Evolutionary conservation across 2,329 filamentous ascomycete species (phyloP).

Genomic region (Stachybotrys echinatus): DNA sequence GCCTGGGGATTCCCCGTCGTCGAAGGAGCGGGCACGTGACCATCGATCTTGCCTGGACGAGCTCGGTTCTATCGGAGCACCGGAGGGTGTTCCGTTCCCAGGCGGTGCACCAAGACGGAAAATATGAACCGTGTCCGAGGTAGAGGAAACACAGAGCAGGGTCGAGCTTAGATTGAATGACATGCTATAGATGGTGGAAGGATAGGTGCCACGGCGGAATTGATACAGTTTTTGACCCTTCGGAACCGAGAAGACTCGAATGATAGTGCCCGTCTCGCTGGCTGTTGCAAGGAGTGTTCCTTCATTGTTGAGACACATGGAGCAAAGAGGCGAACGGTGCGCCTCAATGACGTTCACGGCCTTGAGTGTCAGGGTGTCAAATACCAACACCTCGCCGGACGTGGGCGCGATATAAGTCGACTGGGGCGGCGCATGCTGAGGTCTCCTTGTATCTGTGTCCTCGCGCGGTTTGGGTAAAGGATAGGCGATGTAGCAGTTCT

Average conservation of each 20-base stretch:
- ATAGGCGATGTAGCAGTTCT: constrained; percentile 93
- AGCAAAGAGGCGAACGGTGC: constrained; percentile 85
- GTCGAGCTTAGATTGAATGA: constrained; percentile 95
- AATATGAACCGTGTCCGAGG: constrained; percentile 93
- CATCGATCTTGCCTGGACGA: constrained; percentile 46
- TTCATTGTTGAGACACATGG: constrained; percentile 86
- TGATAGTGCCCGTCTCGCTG: constrained; percentile 96
- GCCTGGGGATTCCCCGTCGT: constrained; percentile 32
- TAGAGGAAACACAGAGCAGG: constrained; percentile 89
- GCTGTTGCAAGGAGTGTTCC: constrained; percentile 89
- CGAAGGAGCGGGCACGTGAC: constrained; percentile 47
- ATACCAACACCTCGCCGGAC: constrained; percentile 87
- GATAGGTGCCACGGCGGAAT: constrained; percentile 92
- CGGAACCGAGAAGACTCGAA: constrained; percentile 90
- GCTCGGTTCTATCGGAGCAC: constrained; percentile 29
- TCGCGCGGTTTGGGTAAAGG: constrained; percentile 73
- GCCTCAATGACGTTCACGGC: constrained; percentile 94
- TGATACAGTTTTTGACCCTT: constrained; percentile 91
- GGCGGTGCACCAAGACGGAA: constrained; percentile 67
- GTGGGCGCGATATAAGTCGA: constrained; percentile 77
- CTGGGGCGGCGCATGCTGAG: constrained; percentile 78
- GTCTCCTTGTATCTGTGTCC: constrained; percentile 51
- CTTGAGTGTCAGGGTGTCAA: constrained; percentile 83
- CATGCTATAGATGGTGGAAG: constrained; percentile 96
- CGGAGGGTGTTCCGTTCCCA: constrained; percentile 27